phyloP scores from a whole-genome alignment of 768 basidiomycete genomes.

The Filobasidium wieringae region DNA sequence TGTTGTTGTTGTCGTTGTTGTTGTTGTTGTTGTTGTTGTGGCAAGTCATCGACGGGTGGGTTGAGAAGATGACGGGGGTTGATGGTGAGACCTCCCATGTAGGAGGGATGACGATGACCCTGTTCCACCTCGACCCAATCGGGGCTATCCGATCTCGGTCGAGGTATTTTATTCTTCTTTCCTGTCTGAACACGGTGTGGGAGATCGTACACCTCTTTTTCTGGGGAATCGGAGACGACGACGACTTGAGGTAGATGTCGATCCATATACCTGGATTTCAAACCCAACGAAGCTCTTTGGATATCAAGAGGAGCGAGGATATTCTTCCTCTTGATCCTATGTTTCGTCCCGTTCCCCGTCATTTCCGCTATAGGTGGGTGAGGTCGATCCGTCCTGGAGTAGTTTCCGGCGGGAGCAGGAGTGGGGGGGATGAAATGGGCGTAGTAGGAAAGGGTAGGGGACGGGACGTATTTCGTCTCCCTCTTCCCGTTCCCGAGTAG shows the following conservation, averaged over 20 bases:
- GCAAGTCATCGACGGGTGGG: not conserved
- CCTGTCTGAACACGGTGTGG: no score
- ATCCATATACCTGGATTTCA: not conserved
- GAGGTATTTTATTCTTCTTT: not conserved
- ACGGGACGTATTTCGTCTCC: slow-evolving; percentile 1
- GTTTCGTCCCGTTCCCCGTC: not conserved
- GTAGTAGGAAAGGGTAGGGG: slow-evolving; percentile 11
- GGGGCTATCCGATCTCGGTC: not conserved
- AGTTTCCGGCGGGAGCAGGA: slow-evolving; percentile 3
- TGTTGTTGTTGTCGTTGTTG: not conserved
- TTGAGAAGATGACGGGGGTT: not conserved
- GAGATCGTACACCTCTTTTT: no score
- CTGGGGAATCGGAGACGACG: not conserved
- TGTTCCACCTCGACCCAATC: slow-evolving; percentile 11
- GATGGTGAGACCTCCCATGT: slow-evolving; percentile 18
- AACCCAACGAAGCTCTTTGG: not conserved
- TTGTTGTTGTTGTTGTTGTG: not conserved
- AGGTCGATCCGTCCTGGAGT: not conserved
- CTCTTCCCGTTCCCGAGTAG: no score
- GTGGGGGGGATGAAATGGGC: slow-evolving; percentile 6
- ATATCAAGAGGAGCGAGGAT: not conserved
- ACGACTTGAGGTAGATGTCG: not conserved
- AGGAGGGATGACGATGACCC: slow-evolving; percentile 26
- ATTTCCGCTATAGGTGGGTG: not conserved
- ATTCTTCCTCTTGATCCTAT: not conserved